A percentile compares a stretch with the other conserved stretches of the same genome.
Evolutionary conservation across 2,329 filamentous ascomycete genomes (phyloP).

Genomic region (Chrysoporthe puriensis): DNA sequence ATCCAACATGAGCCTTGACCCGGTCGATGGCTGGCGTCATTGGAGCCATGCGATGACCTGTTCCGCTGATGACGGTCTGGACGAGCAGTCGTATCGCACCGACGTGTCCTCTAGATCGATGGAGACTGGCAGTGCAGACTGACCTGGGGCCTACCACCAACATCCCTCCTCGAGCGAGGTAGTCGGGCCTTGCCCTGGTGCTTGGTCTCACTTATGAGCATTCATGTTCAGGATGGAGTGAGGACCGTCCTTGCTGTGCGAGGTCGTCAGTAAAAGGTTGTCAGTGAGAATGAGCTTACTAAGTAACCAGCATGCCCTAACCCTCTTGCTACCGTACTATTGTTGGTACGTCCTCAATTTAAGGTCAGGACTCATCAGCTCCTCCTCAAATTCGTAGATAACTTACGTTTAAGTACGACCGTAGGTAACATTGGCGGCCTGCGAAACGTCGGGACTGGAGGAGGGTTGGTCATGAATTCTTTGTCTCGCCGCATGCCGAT

Average conservation of each 20-base stretch:
- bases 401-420: not conserved
- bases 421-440: not conserved
- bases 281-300: not conserved
- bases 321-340: not conserved
- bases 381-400: not conserved
- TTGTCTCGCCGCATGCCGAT: constrained; percentile 4
- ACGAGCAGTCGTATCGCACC: not conserved
- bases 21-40: not conserved
- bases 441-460: not conserved
- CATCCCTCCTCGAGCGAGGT: not conserved
- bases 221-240: no score
- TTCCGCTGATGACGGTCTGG: not conserved
- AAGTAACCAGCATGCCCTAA: not conserved
- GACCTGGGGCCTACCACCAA: no score
- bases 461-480: not conserved
- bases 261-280: no score
- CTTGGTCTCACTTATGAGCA: not conserved
- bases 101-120: not conserved
- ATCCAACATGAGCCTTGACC: not conserved
- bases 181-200: not conserved
- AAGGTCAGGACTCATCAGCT: not conserved
- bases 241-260: no score
- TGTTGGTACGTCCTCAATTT: not conserved
- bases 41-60: not conserved
- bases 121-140: no score